These are phyloP conservation scores for Fomitopsis serialis DNA, from an alignment of 768 basidiomycete genomes.

Conservation along the genomic window DNA sequence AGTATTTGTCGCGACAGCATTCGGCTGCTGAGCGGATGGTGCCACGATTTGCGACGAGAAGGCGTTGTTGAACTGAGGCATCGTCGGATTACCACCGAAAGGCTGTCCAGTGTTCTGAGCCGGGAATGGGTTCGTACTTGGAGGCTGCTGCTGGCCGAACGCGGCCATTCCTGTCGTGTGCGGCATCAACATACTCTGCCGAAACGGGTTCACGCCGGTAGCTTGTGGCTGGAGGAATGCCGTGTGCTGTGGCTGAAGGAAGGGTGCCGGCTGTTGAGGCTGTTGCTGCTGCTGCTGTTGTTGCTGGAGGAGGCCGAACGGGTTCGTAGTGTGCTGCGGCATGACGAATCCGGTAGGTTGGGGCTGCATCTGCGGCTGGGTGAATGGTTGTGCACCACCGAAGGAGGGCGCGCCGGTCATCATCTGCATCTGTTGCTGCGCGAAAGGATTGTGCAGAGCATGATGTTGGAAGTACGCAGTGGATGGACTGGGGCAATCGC, in stretches of 20 bases:
- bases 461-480: constrained; percentile 52
- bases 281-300: constrained; percentile 24
- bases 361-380: constrained; percentile 45
- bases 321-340: constrained; percentile 31
- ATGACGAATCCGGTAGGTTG: constrained; percentile 36
- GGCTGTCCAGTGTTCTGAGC: constrained; percentile 17
- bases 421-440: constrained; percentile 43
- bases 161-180: constrained; percentile 26
- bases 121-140: constrained; percentile 18
- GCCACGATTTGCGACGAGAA: constrained; percentile 6
- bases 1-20: background rate
- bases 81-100: constrained; percentile 4
- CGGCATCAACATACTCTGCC: constrained; percentile 43
- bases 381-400: constrained; percentile 48
- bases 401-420: constrained; percentile 30
- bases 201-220: constrained; percentile 42
- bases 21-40: constrained; percentile 6
- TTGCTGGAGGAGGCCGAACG: constrained; percentile 37
- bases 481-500: constrained; percentile 34
- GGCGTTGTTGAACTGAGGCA: constrained; percentile 11
- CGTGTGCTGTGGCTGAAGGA: constrained; percentile 51
- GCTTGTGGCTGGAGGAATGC: constrained; percentile 42
- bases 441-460: constrained; percentile 72
- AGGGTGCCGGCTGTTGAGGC: constrained; percentile 35
- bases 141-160: constrained; percentile 12